A percentile compares a stretch with the other conserved stretches of the same genome.
Conservation (phyloP, 208 protist genomes). For the Polymyxa betae region DNA sequence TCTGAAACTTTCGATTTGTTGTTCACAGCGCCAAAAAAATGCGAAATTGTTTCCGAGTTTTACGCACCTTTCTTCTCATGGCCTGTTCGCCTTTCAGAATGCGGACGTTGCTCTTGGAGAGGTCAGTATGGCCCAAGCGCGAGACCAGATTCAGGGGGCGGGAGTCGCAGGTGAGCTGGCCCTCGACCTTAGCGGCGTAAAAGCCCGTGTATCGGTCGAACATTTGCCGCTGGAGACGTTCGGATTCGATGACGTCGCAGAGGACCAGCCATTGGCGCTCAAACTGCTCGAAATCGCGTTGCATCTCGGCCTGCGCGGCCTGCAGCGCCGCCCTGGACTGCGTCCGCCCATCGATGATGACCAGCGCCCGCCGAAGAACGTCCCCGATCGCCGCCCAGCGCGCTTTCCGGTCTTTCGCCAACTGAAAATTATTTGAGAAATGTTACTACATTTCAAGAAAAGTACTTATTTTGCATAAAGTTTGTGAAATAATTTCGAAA, state of each 20-base stretch:
- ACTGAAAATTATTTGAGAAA: too few species aligned
- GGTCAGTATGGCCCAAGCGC: not conserved
- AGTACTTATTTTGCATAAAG: too few species aligned
- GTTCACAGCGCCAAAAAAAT: too few species aligned
- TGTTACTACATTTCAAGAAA: too few species aligned
- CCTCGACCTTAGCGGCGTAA: not conserved
- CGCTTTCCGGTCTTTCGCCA: not conserved
- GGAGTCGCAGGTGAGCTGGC: not conserved
- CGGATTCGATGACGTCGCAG: not conserved
- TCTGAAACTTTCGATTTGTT: too few species aligned
- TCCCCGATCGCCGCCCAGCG: not conserved
- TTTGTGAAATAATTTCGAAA: too few species aligned
- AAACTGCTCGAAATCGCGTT: not conserved
- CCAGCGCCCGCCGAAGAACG: conserved; percentile 8
- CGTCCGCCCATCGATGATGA: not conserved
- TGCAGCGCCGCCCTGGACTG: not conserved
- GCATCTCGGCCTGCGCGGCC: not conserved
- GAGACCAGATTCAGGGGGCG: not conserved
- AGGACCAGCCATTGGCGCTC: conserved; percentile 12
- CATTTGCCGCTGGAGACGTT: not conserved
- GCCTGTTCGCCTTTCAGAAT: not conserved
- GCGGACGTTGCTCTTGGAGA: not conserved
- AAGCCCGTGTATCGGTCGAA: not conserved
- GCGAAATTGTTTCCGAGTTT: too few species aligned
- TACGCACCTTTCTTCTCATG: not conserved